Conservation (phyloP, 495 filamentous ascomycete genomes). For the Podospora sp. region DNA sequence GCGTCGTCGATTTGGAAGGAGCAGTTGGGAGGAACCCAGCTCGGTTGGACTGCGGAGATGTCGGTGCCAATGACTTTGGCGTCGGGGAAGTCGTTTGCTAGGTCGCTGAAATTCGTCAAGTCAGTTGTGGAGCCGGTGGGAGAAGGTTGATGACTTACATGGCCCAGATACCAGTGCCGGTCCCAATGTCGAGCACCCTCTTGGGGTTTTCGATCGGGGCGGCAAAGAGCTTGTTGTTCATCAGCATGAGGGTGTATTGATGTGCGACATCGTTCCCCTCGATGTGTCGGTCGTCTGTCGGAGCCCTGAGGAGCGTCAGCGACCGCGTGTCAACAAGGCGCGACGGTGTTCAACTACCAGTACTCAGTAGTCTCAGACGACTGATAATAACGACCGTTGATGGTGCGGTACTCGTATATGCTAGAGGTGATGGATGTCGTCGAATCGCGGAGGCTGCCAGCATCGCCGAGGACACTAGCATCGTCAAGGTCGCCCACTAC, state of each 20-base stretch:
- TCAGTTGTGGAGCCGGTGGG: not conserved
- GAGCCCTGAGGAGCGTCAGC: constrained; percentile 23
- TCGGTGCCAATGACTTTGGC: constrained; percentile 59
- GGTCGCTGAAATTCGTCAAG: constrained; percentile 41
- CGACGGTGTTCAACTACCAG: not conserved
- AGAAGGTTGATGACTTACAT: constrained; percentile 9
- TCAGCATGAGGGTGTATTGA: constrained; percentile 31
- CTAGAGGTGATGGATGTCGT: constrained; percentile 51
- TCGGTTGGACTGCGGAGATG: constrained; percentile 53
- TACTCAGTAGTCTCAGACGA: constrained; percentile 15
- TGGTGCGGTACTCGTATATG: constrained; percentile 48
- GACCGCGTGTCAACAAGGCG: constrained; percentile 19
- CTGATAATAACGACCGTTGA: constrained; percentile 46
- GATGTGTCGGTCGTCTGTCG: constrained; percentile 32
- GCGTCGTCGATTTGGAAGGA: constrained; percentile 59
- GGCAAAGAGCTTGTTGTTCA: constrained; percentile 57
- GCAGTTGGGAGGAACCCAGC: constrained; percentile 51
- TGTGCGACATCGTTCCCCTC: constrained; percentile 35
- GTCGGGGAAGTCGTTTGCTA: constrained; percentile 55
- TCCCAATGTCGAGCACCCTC: constrained; percentile 27
- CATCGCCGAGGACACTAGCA: not conserved
- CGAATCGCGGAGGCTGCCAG: constrained; percentile 23
- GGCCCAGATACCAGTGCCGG: constrained; percentile 35
- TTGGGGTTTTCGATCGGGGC: constrained; percentile 49
- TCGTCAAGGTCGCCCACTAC: constrained; percentile 4